Evolutionary conservation across 2,329 filamentous ascomycete genomes (phyloP).

Genomic region (Arthroderma sp.): DNA sequence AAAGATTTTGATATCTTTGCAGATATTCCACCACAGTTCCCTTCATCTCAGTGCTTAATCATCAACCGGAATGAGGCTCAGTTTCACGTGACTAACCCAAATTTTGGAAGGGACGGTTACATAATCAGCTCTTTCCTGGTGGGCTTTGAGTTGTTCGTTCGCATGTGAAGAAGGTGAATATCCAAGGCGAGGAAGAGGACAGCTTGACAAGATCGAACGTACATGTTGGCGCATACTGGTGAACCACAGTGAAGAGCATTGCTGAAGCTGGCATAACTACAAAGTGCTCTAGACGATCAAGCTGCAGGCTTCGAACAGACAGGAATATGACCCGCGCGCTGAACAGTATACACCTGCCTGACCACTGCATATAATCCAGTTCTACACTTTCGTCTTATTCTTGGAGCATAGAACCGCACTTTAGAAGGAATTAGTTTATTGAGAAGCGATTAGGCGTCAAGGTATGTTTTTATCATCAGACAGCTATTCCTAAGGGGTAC

Average conservation of each 20-base stretch:
- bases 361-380: too few relatives aligned
- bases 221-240: background rate
- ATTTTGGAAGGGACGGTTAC: too few relatives aligned
- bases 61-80: too few relatives aligned
- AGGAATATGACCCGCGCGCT: background rate
- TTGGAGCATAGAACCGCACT: background rate
- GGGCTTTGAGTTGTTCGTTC: too few relatives aligned
- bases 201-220: background rate
- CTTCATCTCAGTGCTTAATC: too few relatives aligned
- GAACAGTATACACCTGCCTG: too few relatives aligned
- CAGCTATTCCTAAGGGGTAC: background rate
- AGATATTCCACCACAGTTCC: too few relatives aligned
- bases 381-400: too few relatives aligned
- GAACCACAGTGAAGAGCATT: background rate
- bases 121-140: too few relatives aligned
- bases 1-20: too few relatives aligned
- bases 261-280: background rate
- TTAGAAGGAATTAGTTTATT: background rate
- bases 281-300: background rate
- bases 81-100: too few relatives aligned
- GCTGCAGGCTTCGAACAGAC: background rate
- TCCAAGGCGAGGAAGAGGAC: background rate
- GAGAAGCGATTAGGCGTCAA: background rate
- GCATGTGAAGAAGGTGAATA: background rate
- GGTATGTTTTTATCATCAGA: background rate